phyloP scores from a whole-genome alignment of 2,329 filamentous ascomycete genomes.

The Boeremia exigua region DNA sequence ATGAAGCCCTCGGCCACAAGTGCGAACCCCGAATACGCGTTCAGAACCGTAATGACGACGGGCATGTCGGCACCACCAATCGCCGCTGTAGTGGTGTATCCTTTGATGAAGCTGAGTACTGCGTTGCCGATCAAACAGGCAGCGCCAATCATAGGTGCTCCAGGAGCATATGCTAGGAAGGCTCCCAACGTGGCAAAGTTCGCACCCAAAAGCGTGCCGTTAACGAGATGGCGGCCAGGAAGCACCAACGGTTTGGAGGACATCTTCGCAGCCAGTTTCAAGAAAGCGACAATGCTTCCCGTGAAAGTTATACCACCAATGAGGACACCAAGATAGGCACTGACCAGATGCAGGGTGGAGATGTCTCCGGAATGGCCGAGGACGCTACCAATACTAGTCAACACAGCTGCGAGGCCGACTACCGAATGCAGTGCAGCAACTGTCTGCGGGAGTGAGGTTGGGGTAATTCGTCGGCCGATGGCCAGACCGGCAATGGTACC shows the following conservation, averaged over 20 bases:
- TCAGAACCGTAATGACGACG: conserved; percentile 87
- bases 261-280: conserved; percentile 85
- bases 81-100: conserved; percentile 84
- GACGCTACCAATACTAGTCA: conserved; percentile 88
- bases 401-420: conserved; percentile 83
- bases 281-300: conserved; percentile 85
- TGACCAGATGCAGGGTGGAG: conserved; percentile 81
- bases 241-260: conserved; percentile 76
- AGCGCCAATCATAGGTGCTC: conserved; percentile 78
- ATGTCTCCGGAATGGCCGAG: conserved; percentile 76
- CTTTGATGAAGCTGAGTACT: conserved; percentile 80
- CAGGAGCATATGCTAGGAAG: conserved; percentile 82
- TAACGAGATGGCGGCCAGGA: conserved; percentile 77
- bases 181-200: conserved; percentile 85
- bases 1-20: conserved; percentile 91
- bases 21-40: conserved; percentile 89
- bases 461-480: conserved; percentile 85
- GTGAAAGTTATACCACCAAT: conserved; percentile 91
- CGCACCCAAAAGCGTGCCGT: conserved; percentile 73
- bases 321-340: conserved; percentile 83
- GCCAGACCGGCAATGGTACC: conserved; percentile 73
- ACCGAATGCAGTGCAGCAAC: conserved; percentile 90
- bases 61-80: conserved; percentile 96
- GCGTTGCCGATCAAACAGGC: conserved; percentile 79
- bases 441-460: conserved; percentile 86